Evolutionary conservation across 805 yeast genomes (phyloP).

Genomic region (Cyberlindnera subsufficiens): DNA sequence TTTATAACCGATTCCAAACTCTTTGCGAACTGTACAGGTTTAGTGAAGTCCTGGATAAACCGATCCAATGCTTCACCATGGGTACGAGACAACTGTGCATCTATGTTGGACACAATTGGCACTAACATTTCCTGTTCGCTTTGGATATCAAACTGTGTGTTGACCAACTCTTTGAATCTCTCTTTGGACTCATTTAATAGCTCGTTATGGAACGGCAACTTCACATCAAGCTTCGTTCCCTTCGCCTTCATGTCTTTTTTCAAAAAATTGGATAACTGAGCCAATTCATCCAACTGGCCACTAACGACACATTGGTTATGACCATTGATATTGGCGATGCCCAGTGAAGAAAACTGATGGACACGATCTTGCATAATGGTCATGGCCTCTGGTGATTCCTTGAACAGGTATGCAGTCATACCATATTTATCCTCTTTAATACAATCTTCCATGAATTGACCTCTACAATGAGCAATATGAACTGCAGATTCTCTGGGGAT

Average conservation of each 20-base stretch:
- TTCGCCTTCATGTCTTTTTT: conserved; percentile 22
- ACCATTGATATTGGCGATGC: conserved; percentile 39
- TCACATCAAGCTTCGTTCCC: conserved; percentile 29
- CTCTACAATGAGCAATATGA: conserved; percentile 29
- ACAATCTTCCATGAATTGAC: conserved; percentile 31
- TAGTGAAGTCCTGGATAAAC: conserved; percentile 34
- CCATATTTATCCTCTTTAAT: conserved; percentile 22
- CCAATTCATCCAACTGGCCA: conserved; percentile 26
- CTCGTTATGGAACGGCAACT: conserved; percentile 40
- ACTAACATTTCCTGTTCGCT: conserved; percentile 13
- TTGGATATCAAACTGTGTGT: conserved; percentile 7
- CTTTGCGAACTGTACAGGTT: conserved; percentile 39
- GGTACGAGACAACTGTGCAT: conserved; percentile 24
- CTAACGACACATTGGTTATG: conserved; percentile 35
- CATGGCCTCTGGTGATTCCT: conserved; percentile 1
- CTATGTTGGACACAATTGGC: conserved; percentile 35
- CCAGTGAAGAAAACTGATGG: conserved; percentile 10
- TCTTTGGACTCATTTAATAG: conserved; percentile 29
- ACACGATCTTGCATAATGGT: conserved; percentile 4
- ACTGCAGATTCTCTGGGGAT: conserved; percentile 15
- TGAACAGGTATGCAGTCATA: conserved; percentile 32
- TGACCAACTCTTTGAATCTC: conserved; percentile 16
- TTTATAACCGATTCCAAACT: conserved; percentile 24
- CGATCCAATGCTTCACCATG: conserved; percentile 25
- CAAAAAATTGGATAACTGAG: conserved; percentile 7